A percentile compares a stretch with the other conserved stretches of the same genome.
Conservation (phyloP, 202 grass and related monocot species). For the Carex arenaria region DNA sequence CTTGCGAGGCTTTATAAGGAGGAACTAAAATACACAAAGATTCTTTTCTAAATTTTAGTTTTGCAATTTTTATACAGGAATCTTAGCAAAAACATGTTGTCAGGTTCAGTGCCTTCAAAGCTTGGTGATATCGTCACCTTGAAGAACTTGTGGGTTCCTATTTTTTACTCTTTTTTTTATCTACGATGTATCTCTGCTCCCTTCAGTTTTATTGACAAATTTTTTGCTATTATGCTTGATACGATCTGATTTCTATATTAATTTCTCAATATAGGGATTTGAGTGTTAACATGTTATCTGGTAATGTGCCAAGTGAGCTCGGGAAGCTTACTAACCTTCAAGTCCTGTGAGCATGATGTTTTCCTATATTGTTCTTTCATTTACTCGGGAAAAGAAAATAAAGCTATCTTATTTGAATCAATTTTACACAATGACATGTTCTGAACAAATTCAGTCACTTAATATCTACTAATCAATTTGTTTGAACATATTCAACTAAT, state of each 20-base stretch:
- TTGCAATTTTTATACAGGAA: neutral
- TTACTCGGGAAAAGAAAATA: neutral
- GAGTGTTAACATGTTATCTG: constrained; percentile 24
- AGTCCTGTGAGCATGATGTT: neutral
- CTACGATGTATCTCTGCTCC: neutral
- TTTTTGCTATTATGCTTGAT: neutral
- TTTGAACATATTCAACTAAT: neutral
- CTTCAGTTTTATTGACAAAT: neutral
- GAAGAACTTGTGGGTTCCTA: constrained; percentile 4
- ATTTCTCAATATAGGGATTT: constrained; percentile 26
- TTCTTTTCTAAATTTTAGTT: neutral
- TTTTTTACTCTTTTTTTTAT: neutral
- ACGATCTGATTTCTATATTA: neutral
- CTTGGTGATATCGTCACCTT: neutral
- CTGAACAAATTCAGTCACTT: neutral
- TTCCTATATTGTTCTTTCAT: neutral
- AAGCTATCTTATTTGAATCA: neutral
- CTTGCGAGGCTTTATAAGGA: neutral
- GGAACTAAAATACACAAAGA: neutral
- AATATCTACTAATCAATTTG: neutral
- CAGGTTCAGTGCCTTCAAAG: constrained; percentile 4
- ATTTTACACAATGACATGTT: neutral
- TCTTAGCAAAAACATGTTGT: constrained; percentile 26
- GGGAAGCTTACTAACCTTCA: constrained; percentile 8
- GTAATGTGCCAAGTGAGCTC: constrained; percentile 1